Percentiles rank a stretch among this genome's conserved stretches.
Evolutionary conservation across 2,329 filamentous ascomycete genomes (phyloP).

Genomic region (Calonectria hongkongensis): DNA sequence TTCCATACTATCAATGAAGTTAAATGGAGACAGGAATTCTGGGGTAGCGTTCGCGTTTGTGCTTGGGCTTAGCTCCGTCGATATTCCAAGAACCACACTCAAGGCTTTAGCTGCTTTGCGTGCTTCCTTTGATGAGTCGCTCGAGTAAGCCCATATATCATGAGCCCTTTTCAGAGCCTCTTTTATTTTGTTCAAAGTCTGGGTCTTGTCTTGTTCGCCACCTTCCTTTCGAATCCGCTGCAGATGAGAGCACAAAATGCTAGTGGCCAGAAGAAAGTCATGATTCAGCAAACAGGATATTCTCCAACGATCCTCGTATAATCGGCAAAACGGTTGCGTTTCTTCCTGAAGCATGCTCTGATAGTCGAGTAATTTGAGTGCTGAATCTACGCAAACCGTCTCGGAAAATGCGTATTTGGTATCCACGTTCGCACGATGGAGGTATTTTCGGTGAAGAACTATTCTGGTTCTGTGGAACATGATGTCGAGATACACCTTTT

Average conservation of each 20-base stretch:
- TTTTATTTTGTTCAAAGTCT: not conserved
- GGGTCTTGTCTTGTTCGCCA: not conserved
- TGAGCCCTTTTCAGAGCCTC: slow-evolving; percentile 21
- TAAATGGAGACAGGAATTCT: not conserved
- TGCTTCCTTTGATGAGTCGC: slow-evolving; percentile 25
- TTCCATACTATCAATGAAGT: not conserved
- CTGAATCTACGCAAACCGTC: slow-evolving; percentile 24
- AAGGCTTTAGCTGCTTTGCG: slow-evolving; percentile 30
- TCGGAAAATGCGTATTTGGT: slow-evolving; percentile 16
- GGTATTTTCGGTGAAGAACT: slow-evolving; percentile 63
- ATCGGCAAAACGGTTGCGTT: slow-evolving; percentile 31
- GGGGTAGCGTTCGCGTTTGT: not conserved
- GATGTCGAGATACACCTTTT: slow-evolving; percentile 10
- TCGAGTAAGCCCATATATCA: slow-evolving; percentile 27
- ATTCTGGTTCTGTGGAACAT: slow-evolving; percentile 62
- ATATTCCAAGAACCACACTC: slow-evolving; percentile 3
- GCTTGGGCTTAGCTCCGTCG: not conserved
- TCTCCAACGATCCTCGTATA: slow-evolving; percentile 38
- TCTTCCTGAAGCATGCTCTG: slow-evolving; percentile 37
- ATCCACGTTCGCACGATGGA: not conserved
- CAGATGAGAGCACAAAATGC: slow-evolving; percentile 38
- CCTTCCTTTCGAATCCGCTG: not conserved
- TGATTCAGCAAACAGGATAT: slow-evolving; percentile 36
- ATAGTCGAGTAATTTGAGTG: slow-evolving; percentile 30
- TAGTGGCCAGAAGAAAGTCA: slow-evolving; percentile 37